Evolutionary conservation across 140 eudicot genomes (phyloP).

Genomic region (Eryngium alpinum): DNA sequence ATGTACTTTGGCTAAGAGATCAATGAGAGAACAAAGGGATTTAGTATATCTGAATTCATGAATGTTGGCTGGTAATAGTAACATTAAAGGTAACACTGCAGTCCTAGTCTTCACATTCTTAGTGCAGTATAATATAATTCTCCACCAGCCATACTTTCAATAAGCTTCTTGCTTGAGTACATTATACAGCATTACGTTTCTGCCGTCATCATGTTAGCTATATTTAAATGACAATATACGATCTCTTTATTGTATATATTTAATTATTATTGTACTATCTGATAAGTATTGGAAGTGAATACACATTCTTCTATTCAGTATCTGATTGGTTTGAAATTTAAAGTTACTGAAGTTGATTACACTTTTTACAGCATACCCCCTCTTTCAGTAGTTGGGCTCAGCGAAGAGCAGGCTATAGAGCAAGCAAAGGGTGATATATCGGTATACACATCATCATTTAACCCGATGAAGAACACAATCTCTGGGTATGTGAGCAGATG

Average conservation of each 20-base stretch:
- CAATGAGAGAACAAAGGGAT: not conserved
- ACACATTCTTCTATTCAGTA: not conserved
- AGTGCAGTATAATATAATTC: not conserved
- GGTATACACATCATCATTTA: conserved; percentile 82
- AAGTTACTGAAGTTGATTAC: not conserved
- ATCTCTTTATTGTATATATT: not conserved
- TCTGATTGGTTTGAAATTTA: not conserved
- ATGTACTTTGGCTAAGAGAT: not conserved
- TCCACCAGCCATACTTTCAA: not conserved
- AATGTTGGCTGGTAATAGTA: not conserved
- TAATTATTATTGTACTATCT: not conserved
- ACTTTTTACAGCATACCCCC: conserved; percentile 80
- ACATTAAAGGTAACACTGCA: not conserved
- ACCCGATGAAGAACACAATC: conserved; percentile 92
- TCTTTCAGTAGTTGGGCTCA: conserved; percentile 91
- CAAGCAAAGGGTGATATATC: conserved; percentile 67
- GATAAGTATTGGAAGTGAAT: not conserved
- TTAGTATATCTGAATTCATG: not conserved
- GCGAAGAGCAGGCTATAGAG: conserved; percentile 92
- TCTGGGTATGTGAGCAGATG: conserved; percentile 56
- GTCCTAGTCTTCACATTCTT: not conserved
- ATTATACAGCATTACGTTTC: not conserved
- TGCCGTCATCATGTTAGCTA: not conserved
- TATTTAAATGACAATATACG: not conserved
- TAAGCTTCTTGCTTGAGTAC: not conserved